phyloP scores from a whole-genome alignment of 768 basidiomycete species.

The Sporobolomyces pararoseus region DNA sequence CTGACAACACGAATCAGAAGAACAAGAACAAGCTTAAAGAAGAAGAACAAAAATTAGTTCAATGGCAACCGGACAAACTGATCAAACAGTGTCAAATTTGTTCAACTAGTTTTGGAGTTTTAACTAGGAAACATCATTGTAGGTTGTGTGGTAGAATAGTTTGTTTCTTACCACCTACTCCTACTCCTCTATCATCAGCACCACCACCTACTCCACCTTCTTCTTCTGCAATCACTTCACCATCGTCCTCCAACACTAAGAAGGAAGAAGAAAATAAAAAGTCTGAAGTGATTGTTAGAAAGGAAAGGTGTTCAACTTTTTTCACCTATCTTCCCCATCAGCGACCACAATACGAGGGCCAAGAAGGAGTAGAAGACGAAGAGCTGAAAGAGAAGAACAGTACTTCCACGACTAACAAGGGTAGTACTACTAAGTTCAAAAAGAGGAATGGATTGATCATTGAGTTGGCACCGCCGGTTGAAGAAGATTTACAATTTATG shows the following conservation, averaged over 20 bases:
- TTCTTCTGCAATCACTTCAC: slow-evolving; percentile 36
- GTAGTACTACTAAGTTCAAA: no score
- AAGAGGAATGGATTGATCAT: slow-evolving; percentile 20
- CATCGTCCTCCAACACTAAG: slow-evolving; percentile 31
- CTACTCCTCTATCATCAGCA: no score
- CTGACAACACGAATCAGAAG: no score
- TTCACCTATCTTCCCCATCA: slow-evolving; percentile 59
- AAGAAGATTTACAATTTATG: slow-evolving; percentile 41
- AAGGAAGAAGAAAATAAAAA: no score
- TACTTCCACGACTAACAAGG: background rate
- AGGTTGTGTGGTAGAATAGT: slow-evolving; percentile 87
- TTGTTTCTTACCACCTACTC: slow-evolving; percentile 78
- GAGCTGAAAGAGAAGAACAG: no score
- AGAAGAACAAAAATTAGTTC: slow-evolving; percentile 86
- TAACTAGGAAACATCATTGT: slow-evolving; percentile 94
- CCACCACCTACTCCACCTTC: slow-evolving; percentile 61
- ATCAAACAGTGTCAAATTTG: slow-evolving; percentile 82
- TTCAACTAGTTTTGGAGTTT: slow-evolving; percentile 70
- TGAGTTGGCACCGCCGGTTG: slow-evolving; percentile 49
- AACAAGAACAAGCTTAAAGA: no score
- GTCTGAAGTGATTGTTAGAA: no score
- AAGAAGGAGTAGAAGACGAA: background rate
- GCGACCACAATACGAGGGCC: background rate
- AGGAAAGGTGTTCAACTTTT: slow-evolving; percentile 67
- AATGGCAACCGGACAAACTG: slow-evolving; percentile 80